Evolutionary conservation across 805 yeast species (phyloP).

Genomic region (Tanozyma kutaoensis): DNA sequence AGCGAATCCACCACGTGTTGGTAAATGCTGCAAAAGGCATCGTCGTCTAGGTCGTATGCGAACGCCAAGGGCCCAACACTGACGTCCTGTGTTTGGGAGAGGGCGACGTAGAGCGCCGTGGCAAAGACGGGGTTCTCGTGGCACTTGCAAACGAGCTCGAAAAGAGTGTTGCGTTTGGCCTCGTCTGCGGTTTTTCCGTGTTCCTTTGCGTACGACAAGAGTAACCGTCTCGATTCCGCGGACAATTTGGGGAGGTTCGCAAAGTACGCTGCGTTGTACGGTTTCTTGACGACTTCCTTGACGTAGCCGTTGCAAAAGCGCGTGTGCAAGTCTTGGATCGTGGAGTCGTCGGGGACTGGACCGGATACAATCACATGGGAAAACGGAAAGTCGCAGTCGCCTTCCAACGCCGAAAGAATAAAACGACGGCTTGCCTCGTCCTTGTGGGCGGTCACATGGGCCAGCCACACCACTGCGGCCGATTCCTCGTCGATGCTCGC

Average conservation of each 20-base stretch:
- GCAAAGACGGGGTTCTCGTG: background rate
- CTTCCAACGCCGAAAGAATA: constrained; percentile 1
- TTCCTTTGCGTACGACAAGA: background rate
- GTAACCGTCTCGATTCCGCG: background rate
- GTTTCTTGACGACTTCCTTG: background rate
- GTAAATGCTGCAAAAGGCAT: background rate
- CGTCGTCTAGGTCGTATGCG: background rate
- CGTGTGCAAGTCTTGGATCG: background rate
- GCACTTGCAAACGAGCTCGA: background rate
- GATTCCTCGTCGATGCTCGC: no score
- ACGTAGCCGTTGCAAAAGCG: constrained; percentile 1
- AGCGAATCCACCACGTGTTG: background rate
- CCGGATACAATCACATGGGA: constrained; percentile 2
- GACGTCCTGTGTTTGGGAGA: background rate
- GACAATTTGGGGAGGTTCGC: background rate
- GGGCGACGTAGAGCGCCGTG: background rate
- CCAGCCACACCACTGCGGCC: no score
- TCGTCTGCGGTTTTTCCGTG: background rate
- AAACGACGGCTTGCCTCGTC: background rate
- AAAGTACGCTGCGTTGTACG: background rate
- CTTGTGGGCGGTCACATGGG: constrained; percentile 8
- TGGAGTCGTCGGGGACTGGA: constrained; percentile 1
- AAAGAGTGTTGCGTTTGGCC: background rate
- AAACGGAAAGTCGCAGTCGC: constrained; percentile 2
- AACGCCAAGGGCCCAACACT: background rate